Base-by-base conservation (phyloP, 164 flowering plant species). In the Magnolia kwangsiensis region DNA sequence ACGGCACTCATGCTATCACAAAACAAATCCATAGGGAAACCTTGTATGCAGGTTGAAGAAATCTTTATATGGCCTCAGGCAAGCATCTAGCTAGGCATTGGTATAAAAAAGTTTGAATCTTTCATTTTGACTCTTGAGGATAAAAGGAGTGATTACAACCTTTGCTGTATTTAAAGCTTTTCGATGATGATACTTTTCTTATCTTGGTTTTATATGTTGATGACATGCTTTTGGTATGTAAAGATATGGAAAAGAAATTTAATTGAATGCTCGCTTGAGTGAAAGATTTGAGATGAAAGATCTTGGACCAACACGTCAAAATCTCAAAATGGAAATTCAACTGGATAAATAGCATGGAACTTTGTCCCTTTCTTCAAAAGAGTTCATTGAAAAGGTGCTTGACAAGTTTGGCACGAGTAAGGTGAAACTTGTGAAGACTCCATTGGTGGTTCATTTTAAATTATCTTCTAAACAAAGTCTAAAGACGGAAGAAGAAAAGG, bases 221-320 rank as follows among this genome's bases (percentile, higher is more conserved):
- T 45, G 58, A 70, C 72, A 70, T 70, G 72, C 14, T 70, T 70
- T 20, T 70, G 7, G 11, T 70, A 7, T 67, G 18, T 7, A 31
- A 67, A 10, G 71, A 31, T 67, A 67, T 8, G 49, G 58, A 10
- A 45, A 19, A 45, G 58, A 70, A 13, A 21, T 50, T 45, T 51
- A 70, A 70, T 55, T 70, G 21, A 70, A 70, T 59, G 2, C n/a
- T 45, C 16, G n/a, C 58, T 70, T 70, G 72, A 70, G 24, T 45
- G n/a, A 50, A 70, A 70, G 72, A 50, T 50, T 70, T 3, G 58
- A 50, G n/a, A 49, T 45, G 21, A 70, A 70, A 9, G 72, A 50
- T 70, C 58, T 70, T 23, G 58, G 24, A 45, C 72, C 9, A 55
- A 55, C 72, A 45, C 45, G n/a, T 10, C 27, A 11, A 70, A 70